These are phyloP conservation scores for Termitomyces sp. DNA, from an alignment of 768 basidiomycete species.

Conservation along the genomic window DNA sequence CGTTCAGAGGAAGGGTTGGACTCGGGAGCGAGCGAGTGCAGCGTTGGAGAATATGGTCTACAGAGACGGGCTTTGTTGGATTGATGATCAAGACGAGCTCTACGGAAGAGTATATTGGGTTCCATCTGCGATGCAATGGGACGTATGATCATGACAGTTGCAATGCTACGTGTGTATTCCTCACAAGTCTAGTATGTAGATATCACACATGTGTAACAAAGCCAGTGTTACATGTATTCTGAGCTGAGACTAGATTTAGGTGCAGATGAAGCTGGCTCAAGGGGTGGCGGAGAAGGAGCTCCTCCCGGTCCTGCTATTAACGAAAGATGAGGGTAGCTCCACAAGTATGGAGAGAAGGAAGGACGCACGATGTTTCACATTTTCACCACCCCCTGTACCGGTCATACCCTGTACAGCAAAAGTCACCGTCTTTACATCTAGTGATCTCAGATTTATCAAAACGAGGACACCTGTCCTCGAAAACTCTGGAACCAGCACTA, in stretches of 20 bases:
- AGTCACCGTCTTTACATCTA: conserved; percentile 60
- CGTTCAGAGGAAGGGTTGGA: conserved; percentile 67
- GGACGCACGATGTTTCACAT: conserved; percentile 11
- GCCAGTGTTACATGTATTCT: background rate
- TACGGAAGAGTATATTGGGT: conserved; percentile 78
- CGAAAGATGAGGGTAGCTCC: background rate
- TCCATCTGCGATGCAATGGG: conserved; percentile 84
- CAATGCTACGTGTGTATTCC: no score
- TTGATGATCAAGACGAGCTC: conserved; percentile 81
- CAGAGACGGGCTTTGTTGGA: conserved; percentile 89
- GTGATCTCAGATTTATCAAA: conserved; percentile 71
- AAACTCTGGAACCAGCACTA: conserved; percentile 82
- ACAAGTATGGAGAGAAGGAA: background rate
- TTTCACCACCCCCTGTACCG: conserved; percentile 18
- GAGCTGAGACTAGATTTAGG: conserved; percentile 10
- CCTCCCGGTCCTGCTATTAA: conserved; percentile 1
- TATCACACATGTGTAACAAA: no score
- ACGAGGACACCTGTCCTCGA: conserved; percentile 71
- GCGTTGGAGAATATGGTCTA: conserved; percentile 89
- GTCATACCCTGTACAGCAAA: conserved; percentile 49
- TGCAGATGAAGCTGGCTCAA: conserved; percentile 8
- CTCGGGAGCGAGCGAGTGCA: conserved; percentile 62
- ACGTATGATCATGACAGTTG: conserved; percentile 32
- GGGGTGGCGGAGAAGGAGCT: background rate
- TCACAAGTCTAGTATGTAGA: background rate